phyloP scores from a whole-genome alignment of 805 yeast genomes.

The Myxozyma melibiosi region DNA sequence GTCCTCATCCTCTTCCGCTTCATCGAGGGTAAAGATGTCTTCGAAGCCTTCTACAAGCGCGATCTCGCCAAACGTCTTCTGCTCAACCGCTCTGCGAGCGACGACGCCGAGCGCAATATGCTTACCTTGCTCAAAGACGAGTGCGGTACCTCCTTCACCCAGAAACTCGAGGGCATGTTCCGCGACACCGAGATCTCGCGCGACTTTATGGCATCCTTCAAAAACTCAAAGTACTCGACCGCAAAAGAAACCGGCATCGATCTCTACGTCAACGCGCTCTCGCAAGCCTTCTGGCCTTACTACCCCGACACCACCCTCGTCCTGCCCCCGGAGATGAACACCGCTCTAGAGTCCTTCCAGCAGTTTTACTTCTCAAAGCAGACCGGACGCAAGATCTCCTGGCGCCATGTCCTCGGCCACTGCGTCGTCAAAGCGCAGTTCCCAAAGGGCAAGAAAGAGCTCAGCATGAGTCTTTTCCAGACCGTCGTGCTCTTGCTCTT shows the following conservation, averaged over 20 bases:
- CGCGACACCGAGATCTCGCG: constrained; percentile 68
- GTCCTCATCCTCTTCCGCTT: constrained; percentile 66
- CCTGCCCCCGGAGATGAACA: constrained; percentile 37
- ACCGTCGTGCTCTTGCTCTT: constrained; percentile 39
- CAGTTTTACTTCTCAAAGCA: constrained; percentile 35
- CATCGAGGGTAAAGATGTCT: constrained; percentile 79
- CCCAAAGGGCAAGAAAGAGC: constrained; percentile 40
- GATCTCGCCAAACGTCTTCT: constrained; percentile 81
- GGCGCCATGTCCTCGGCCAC: constrained; percentile 40
- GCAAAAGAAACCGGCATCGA: constrained; percentile 35
- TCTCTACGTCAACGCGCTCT: constrained; percentile 37
- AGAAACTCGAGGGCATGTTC: constrained; percentile 83
- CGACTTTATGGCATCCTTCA: constrained; percentile 45
- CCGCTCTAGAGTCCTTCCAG: constrained; percentile 35
- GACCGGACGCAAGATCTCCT: constrained; percentile 34
- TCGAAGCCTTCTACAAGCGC: constrained; percentile 80
- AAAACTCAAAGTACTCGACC: constrained; percentile 26
- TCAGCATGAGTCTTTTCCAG: constrained; percentile 38
- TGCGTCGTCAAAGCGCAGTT: constrained; percentile 40
- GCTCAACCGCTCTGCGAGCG: constrained; percentile 50
- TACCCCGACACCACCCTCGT: constrained; percentile 36
- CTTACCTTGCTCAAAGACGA: constrained; percentile 71
- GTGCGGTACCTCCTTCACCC: constrained; percentile 75
- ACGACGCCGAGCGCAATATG: constrained; percentile 69
- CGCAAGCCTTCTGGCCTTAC: constrained; percentile 41